These are phyloP conservation scores for Chlorella sorokiniana DNA, from an alignment of 139 green algal genomes.

Conservation along the genomic window DNA sequence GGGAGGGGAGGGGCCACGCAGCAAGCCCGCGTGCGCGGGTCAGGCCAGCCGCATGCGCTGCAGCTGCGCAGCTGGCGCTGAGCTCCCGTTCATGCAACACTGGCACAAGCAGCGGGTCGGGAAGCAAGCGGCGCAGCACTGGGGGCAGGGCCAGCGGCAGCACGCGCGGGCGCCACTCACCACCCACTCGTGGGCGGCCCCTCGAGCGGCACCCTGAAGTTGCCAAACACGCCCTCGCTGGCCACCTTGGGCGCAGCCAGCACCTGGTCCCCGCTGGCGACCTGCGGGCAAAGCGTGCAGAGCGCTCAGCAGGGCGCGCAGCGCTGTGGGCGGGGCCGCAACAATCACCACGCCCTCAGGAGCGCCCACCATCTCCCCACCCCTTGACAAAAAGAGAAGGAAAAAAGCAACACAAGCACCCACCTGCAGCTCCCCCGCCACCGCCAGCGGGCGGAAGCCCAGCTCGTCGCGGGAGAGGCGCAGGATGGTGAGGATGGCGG, in stretches of 20 bases:
- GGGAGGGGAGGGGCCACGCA: neutral
- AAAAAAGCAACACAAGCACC: neutral
- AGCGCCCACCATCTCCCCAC: neutral
- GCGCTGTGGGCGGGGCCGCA: neutral
- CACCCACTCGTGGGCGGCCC: slow-evolving; percentile 47
- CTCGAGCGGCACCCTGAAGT: slow-evolving; percentile 51
- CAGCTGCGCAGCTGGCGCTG: too few relatives aligned
- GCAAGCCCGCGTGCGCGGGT: neutral
- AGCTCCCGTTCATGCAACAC: neutral
- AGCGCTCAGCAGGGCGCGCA: neutral
- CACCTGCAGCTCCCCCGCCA: slow-evolving; percentile 45
- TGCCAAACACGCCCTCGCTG: slow-evolving; percentile 64
- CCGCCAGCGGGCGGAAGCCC: slow-evolving; percentile 56
- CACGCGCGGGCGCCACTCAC: slow-evolving; percentile 36
- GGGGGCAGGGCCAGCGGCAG: neutral
- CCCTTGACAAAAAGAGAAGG: too few relatives aligned
- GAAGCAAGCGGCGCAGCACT: too few relatives aligned
- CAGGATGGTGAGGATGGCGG: slow-evolving; percentile 52
- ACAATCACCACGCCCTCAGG: neutral
- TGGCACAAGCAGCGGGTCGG: neutral
- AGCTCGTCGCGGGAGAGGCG: slow-evolving; percentile 72
- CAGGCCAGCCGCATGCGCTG: neutral
- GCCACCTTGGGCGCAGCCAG: slow-evolving; percentile 50
- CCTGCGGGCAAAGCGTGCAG: neutral
- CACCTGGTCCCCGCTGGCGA: slow-evolving; percentile 28